Evolutionary conservation across 2,329 filamentous ascomycete genomes (phyloP).

Genomic region (Truncatella angustata): DNA sequence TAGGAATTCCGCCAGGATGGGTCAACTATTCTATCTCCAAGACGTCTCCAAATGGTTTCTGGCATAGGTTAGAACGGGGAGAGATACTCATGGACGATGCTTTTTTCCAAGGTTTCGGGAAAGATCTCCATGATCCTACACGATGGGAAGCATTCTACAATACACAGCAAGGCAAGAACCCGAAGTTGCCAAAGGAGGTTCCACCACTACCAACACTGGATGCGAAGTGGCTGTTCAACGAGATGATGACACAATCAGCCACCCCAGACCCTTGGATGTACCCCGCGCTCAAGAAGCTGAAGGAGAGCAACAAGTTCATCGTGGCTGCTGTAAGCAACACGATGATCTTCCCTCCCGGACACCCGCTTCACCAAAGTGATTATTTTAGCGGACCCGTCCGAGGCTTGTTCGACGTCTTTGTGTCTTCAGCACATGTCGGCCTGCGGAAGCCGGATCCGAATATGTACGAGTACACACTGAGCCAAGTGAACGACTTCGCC

Average conservation of each 20-base stretch:
- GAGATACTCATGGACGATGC: constrained; percentile 70
- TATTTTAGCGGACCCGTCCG: constrained; percentile 56
- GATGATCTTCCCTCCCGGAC: constrained; percentile 75
- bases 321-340: constrained; percentile 89
- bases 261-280: constrained; percentile 83
- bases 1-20: constrained; percentile 82
- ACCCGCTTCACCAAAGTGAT: constrained; percentile 61
- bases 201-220: constrained; percentile 73
- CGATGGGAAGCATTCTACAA: constrained; percentile 69
- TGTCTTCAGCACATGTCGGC: constrained; percentile 83
- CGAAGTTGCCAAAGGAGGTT: constrained; percentile 35
- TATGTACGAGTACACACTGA: constrained; percentile 75
- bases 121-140: constrained; percentile 64
- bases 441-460: constrained; percentile 81
- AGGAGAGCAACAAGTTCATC: constrained; percentile 62
- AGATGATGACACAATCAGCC: constrained; percentile 79
- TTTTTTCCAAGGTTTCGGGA: constrained; percentile 76
- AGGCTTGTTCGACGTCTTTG: constrained; percentile 78
- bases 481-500: constrained; percentile 63
- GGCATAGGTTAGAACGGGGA: constrained; percentile 86
- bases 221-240: constrained; percentile 77
- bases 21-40: constrained; percentile 86
- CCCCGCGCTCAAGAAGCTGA: constrained; percentile 72
- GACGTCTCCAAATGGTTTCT: constrained; percentile 74
- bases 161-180: constrained; percentile 39